Base-by-base conservation (phyloP, 2,329 filamentous ascomycete genomes). In the Lithohypha guttulata region DNA sequence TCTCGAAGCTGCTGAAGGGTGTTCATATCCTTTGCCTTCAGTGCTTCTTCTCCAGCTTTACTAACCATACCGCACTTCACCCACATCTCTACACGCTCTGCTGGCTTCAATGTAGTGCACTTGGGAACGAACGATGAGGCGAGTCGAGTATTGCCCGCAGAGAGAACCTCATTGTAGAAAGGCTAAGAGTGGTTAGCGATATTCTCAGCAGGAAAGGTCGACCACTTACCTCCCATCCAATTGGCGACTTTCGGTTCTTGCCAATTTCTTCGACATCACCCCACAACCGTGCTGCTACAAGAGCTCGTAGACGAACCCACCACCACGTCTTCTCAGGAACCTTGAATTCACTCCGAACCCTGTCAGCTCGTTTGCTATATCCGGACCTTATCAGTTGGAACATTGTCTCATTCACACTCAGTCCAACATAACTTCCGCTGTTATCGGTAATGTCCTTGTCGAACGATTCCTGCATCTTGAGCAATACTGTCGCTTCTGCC, bases 231-330 rank as follows among this genome's bases (percentile, higher is more conserved):
- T 93, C 85, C 91, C 91, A 98, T 8, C 89, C 89, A 56, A 98
- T 96, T 1, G 89, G 84, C 42, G 82, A 91, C 60, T 87, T 93
- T 55, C 83, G 73, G 26, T 60, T 75, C 54, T 70, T 73, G 23
- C 76, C 74, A 51, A 85, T 74, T 51, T 95, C 87, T 58, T 96
- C 87, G 42, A 98, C 73, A 58, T 95, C 89, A 36, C 75, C 78
- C 86, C 87, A 98, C 55, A 94, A 84, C 40, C 91, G 74, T 57
- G 86, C 85, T 11, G 84, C 82, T 2, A 98, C 85, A 35, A 96
- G 71, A 0, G 87, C 91, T 51, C 89, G 77, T 19, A 98, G 70
- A 46, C 85, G 80, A 42, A 75, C 55, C 85, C 89, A 98, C 77
- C 84, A 89, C 48, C 78, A 82, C 20, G 85, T 82, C 61, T 86